Conservation (phyloP, 768 basidiomycete species). For the Aureoboletus auriporus region DNA sequence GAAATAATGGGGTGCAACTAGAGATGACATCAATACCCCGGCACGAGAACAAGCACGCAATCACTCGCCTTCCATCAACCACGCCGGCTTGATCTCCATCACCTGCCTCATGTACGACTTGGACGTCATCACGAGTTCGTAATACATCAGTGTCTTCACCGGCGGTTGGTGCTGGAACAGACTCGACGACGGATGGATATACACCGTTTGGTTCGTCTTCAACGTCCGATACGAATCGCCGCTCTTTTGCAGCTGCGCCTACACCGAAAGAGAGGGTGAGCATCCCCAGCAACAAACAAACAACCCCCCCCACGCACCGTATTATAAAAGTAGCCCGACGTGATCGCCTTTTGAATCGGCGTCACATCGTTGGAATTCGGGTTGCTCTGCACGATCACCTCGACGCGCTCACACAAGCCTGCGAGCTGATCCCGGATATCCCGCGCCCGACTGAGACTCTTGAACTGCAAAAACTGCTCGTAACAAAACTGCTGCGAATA, state of each 20-base stretch:
- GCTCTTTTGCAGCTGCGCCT: slow-evolving; percentile 92
- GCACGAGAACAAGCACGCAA: too few relatives aligned
- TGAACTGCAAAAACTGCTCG: slow-evolving; percentile 93
- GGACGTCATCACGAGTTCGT: slow-evolving; percentile 95
- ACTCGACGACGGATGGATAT: slow-evolving; percentile 94
- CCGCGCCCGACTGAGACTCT: slow-evolving; percentile 88
- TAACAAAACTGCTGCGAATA: slow-evolving; percentile 97
- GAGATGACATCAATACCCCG: not conserved
- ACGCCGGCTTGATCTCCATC: slow-evolving; percentile 96
- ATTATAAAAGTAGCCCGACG: slow-evolving; percentile 94
- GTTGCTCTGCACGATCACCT: slow-evolving; percentile 83
- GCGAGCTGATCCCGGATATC: slow-evolving; percentile 97
- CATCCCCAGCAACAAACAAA: not conserved
- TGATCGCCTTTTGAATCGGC: slow-evolving; percentile 92
- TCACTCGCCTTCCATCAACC: slow-evolving; percentile 82
- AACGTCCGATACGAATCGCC: slow-evolving; percentile 97
- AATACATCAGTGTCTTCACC: slow-evolving; percentile 84
- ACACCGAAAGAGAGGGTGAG: not conserved
- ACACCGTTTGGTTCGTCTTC: slow-evolving; percentile 94
- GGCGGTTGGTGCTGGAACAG: slow-evolving; percentile 96
- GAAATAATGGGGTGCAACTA: slow-evolving; percentile 97
- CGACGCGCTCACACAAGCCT: slow-evolving; percentile 93
- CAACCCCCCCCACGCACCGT: slow-evolving; percentile 48
- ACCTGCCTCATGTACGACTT: slow-evolving; percentile 97
- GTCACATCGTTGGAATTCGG: slow-evolving; percentile 92